Evolutionary conservation across 345 rosid genomes (phyloP), one percentile per base, ranked within the genome.

Genomic region (Pseudoturritis turrita): DNA sequence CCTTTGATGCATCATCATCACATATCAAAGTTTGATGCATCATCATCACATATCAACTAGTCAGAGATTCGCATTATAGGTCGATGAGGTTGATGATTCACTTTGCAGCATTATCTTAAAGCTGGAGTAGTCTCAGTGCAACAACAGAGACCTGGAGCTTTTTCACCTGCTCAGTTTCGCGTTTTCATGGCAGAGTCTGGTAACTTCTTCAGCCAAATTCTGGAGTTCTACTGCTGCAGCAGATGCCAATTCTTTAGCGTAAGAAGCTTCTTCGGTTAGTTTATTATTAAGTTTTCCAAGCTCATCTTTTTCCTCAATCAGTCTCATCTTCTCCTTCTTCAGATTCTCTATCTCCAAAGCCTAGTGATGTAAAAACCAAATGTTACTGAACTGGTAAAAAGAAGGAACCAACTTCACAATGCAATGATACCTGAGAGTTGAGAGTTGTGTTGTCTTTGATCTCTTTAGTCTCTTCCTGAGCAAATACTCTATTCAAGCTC

Each of bases 211-310:
- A 41, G 98, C 99, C 80, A 96, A 84, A 67, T 90, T 96, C 80
- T 96, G 91, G 57, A 96, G 84, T 79, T 96, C 99, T 72, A 92
- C 95, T 15, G 99, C 99, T 22, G 99, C 99, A 44, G 99, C 99
- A 69, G 99, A 92, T 0, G 99, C 99, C 77, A 96, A 79, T 81
- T 96, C 97, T 78, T 92, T 92, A 0, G 98, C 98, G 77, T 92
- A 90, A 70, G 93, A 85, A 71, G 96, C 92, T 82, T 96, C 98
- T 83, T 92, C 98, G 14, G 89, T 83, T 67, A 96, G 73, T 79
- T 90, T 92, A 77, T 89, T 92, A 62, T 89, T 92, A 80, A 90
- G 95, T 66, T 85, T 89, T 17, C 62, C 80, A 45, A 92, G 80
- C 43, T 94, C 99, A 47, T 92, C 88, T 56, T 90, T 92, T 68